Base-by-base conservation (phyloP, 306 rosid species). In the Rubus parviflorus region DNA sequence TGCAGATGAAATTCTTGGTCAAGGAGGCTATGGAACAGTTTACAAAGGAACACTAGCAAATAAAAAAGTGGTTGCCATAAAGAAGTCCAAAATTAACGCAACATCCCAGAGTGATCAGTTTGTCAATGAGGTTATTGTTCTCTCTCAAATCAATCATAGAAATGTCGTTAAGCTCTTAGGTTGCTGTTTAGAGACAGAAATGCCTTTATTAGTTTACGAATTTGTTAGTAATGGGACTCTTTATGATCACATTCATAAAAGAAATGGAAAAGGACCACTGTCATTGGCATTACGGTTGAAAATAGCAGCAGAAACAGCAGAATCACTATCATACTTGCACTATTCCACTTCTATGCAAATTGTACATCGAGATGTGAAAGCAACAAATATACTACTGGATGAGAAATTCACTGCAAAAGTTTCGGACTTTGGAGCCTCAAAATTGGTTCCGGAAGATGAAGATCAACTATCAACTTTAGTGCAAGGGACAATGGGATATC, bases 11-110 rank as follows among this genome's bases (percentile, higher is more conserved):
- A 12, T 42, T 11, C 16, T 72, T 72, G 75, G 64, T 7, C 17
- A 19, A 72, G 63, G 75, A 35, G 75, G 75, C 41, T 72, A 51
- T 4, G 75, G 75, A 2, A 72, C 64, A 3, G 64, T 72, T 10
- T 71, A 71, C 23, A 49, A 51, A 38, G 75, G 75, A 7, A 14
- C 1, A 15, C 43, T 73, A 11, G 1, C 20, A 2, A 46, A 51
- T 30, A 37, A 51, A 12, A 51, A 19, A n/a, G 4, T 17, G 19
- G 62, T 71, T 30, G 75, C 75, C 45, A 71, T 71, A 15, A 71
- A 71, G 40, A 71, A 25, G 75, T 51, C 75, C 23, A 71, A 71
- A 22, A 3, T 49, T 13, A 40, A 14, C 16, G 62, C 35, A 41
- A 20, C 17, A 14, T 8, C 8, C 40, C 74, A 69, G 45, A 69